Percentiles rank a stretch among this genome's conserved stretches.
Conservation (phyloP, 2,329 filamentous ascomycete genomes). For the Xylariaceae sp. region DNA sequence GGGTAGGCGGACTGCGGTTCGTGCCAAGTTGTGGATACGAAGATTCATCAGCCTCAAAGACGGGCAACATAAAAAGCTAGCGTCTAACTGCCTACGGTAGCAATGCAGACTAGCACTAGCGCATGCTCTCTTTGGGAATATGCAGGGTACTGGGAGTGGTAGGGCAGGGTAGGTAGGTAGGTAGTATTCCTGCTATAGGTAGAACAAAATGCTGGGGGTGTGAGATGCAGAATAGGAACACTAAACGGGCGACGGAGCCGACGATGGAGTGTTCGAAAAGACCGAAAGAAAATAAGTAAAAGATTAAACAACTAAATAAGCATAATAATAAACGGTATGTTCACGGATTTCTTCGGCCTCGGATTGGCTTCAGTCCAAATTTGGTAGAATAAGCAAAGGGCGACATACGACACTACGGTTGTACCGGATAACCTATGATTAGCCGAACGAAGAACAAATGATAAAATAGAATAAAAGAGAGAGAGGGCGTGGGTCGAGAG, state of each 20-base stretch:
- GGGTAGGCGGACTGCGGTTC: slow-evolving; percentile 13
- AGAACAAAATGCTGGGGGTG: background rate
- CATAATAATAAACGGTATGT: background rate
- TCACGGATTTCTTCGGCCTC: background rate
- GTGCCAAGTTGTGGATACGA: slow-evolving; percentile 8
- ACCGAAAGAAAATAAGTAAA: background rate
- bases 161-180: background rate
- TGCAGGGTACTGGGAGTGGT: background rate
- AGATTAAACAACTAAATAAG: background rate
- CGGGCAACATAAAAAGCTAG: background rate
- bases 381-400: slow-evolving; percentile 16
- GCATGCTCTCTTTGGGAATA: background rate
- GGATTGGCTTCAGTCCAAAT: slow-evolving; percentile 13
- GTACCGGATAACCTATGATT: slow-evolving; percentile 9
- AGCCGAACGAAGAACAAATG: background rate
- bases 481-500: background rate
- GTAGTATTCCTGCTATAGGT: no score
- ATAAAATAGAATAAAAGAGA: slow-evolving; percentile 2
- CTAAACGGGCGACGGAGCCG: background rate
- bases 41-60: slow-evolving; percentile 18
- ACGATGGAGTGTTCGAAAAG: slow-evolving; percentile 6
- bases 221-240: background rate
- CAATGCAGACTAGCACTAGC: background rate
- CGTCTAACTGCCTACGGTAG: background rate
- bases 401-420: slow-evolving; percentile 10